Evolutionary conservation across 192 early-diverging fungal genomes (phyloP), one percentile per base, ranked within the genome.

Genomic region (Podila epigama): DNA sequence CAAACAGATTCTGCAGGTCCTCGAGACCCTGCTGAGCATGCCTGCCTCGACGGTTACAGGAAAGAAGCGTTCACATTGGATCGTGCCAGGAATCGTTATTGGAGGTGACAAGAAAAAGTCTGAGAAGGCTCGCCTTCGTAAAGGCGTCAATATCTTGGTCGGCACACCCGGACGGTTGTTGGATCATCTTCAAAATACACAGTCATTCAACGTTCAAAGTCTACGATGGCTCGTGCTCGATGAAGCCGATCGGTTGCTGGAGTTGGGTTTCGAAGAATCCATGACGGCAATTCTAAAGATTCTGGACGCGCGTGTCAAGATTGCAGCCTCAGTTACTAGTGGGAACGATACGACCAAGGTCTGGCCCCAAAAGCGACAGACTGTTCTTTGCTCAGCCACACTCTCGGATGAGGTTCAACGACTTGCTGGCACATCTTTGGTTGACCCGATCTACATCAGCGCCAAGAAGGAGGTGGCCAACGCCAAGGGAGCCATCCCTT

Each of bases 191-290:
- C 88, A 92, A 69, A 93, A 88, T 69, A 96, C 94, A 35, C 82
- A 89, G 86, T 87, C 93, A 27, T 97, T 99, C 75, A 79, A 90
- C 12, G 82, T 94, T 6, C 85, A 90, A 50, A 89, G 96, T 79
- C 73, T 99, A 68, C 85, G 92, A 42, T 99, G 98, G 98, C 70
- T 99, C 29, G 94, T 99, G 4, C 82, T 99, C 28, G 98, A 99
- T 81, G 98, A 99, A 81, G 98, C 97, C 11, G 98, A 99, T 86
- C 87, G 94, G 13, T 84, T 99, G 66, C 82, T 99, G 60, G 96
- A 99, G 63, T 88, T 97, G 16, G 98, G 98, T 1, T 98, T 94
- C 57, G 91, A 93, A 56, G 90, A 93, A 60, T 91, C 90, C 18
- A 80, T 94, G 63, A 85, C 85, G 40, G 80, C 85, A 37, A 94